phyloP scores from a whole-genome alignment of 2,329 filamentous ascomycete species.

The Fusarium haematococcum region DNA sequence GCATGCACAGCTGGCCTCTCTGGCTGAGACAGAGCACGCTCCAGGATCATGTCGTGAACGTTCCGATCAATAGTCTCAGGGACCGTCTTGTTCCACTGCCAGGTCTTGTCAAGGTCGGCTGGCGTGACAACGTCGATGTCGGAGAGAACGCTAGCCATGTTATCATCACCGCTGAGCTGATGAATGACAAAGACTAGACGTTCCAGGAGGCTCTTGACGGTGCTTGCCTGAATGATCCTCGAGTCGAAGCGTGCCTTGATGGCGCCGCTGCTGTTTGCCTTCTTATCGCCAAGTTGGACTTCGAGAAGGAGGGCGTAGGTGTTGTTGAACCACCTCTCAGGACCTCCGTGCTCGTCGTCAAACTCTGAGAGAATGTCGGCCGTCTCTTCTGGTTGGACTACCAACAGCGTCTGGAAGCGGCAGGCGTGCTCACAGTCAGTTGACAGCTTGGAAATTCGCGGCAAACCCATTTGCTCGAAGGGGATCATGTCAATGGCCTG shows the following conservation, averaged over 20 bases:
- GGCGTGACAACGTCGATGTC: neutral
- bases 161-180: neutral
- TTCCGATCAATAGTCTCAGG: constrained; percentile 17
- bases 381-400: neutral
- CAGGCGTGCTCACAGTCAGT: constrained; percentile 1
- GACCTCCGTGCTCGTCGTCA: neutral
- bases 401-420: constrained; percentile 24
- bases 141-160: neutral
- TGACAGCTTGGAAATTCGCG: constrained; percentile 29
- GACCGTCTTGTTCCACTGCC: constrained; percentile 30
- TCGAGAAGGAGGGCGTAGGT: constrained; percentile 5
- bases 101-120: constrained; percentile 8
- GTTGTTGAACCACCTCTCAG: neutral
- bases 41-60: constrained; percentile 39
- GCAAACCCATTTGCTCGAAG: constrained; percentile 33
- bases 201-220: neutral
- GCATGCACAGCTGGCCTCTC: constrained; percentile 31
- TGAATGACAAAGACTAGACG: neutral
- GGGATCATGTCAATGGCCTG: constrained; percentile 25
- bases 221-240: neutral
- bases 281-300: neutral
- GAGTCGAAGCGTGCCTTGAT: constrained; percentile 1
- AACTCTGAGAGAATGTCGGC: neutral
- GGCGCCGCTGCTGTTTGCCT: neutral
- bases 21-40: constrained; percentile 15